Evolutionary conservation across 1,284 basidiomycete species (phyloP).

Genomic region (Boletus sp.): DNA sequence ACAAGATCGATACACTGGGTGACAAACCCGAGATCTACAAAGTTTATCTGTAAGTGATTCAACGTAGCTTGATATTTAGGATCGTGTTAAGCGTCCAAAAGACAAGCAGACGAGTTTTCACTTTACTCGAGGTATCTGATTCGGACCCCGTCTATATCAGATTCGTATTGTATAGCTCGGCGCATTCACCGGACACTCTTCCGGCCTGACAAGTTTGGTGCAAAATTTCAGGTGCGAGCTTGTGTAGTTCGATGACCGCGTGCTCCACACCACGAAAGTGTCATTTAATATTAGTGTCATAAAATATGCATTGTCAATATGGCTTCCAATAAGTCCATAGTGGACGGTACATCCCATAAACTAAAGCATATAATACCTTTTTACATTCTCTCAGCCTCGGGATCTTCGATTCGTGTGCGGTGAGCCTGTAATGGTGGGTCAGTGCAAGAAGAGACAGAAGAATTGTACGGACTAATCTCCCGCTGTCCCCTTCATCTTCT

Average conservation of each 20-base stretch:
- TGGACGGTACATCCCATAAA: constrained; percentile 12
- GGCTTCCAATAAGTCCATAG: constrained; percentile 10
- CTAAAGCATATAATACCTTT: constrained; percentile 16
- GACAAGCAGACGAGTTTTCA: constrained; percentile 39
- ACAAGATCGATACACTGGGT: constrained; percentile 39
- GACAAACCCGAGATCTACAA: constrained; percentile 43
- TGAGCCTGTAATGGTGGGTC: constrained; percentile 36
- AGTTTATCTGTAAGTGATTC: constrained; percentile 45
- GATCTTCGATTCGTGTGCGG: constrained; percentile 57
- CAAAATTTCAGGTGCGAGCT: constrained; percentile 49
- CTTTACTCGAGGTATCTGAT: constrained; percentile 51
- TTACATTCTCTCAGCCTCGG: constrained; percentile 66
- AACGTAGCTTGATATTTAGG: neutral
- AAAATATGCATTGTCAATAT: constrained; percentile 11
- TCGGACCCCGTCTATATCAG: constrained; percentile 50
- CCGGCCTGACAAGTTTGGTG: constrained; percentile 34
- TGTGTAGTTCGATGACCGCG: constrained; percentile 52
- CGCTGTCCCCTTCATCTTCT: constrained; percentile 61
- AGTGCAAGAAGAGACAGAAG: constrained; percentile 4
- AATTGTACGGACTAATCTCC: constrained; percentile 46
- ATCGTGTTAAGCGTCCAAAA: constrained; percentile 18
- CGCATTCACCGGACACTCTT: constrained; percentile 56
- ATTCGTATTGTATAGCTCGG: constrained; percentile 65
- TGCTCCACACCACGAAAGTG: no score
- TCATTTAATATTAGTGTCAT: no score